These are phyloP conservation scores for Diplodia corticola DNA, from an alignment of 2,329 filamentous ascomycete genomes.

Conservation along the genomic window DNA sequence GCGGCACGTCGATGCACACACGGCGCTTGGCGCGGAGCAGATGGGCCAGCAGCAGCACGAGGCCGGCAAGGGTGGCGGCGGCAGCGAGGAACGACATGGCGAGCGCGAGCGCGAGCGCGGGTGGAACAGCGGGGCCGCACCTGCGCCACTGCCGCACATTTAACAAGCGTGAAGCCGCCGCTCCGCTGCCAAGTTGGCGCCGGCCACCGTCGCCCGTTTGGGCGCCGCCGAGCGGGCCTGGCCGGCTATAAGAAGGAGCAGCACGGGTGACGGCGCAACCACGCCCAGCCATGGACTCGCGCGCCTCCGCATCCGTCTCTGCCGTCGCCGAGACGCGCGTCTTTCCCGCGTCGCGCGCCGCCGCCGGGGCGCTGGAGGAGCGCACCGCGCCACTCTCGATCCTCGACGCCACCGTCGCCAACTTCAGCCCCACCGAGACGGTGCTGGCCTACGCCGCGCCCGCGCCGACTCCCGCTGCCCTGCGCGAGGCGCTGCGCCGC, in stretches of 20 bases:
- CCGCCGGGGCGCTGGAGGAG: not conserved
- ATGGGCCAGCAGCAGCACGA: not conserved
- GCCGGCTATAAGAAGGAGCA: too few relatives aligned
- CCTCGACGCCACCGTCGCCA: constrained; percentile 28
- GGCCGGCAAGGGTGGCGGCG: not conserved
- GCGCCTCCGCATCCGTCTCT: too few relatives aligned
- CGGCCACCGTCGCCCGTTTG: not conserved
- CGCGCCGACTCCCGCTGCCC: not conserved
- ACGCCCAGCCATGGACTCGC: not conserved
- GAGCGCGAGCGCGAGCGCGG: too few relatives aligned
- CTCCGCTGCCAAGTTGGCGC: too few relatives aligned
- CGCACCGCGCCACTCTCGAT: constrained; percentile 2
- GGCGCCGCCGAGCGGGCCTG: not conserved
- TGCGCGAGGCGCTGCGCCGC: not conserved
- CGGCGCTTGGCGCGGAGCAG: not conserved
- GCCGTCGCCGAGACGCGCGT: not conserved
- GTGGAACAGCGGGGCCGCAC: too few relatives aligned
- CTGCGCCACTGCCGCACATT: not conserved
- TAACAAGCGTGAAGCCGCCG: too few relatives aligned
- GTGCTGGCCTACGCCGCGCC: constrained; percentile 7
- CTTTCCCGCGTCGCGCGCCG: not conserved
- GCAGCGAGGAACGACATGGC: not conserved
- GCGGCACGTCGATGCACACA: not conserved
- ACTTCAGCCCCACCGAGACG: constrained; percentile 14
- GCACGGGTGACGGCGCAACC: too few relatives aligned